Evolutionary conservation across 768 basidiomycete species (phyloP).

Genomic region (Roridomyces roridus): DNA sequence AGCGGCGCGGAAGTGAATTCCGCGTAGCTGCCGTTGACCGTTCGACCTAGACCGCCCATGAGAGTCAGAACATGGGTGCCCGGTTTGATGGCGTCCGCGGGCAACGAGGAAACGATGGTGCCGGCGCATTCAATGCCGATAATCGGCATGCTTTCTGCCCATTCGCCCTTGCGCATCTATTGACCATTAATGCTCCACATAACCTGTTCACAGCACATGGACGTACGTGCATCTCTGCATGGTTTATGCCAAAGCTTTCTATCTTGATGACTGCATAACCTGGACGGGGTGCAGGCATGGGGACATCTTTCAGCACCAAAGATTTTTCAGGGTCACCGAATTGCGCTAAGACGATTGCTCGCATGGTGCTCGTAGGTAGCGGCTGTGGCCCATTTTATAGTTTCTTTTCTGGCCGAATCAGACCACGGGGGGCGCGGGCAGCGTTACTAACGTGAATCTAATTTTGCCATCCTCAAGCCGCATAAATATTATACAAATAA

Average conservation of each 20-base stretch:
- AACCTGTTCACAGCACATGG: too few species aligned
- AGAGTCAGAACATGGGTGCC: conserved; percentile 25
- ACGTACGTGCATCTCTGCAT: conserved; percentile 32
- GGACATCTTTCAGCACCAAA: conserved; percentile 6
- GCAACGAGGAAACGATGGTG: conserved; percentile 14
- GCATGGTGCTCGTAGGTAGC: conserved; percentile 22
- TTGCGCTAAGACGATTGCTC: conserved; percentile 26
- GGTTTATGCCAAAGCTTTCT: conserved; percentile 29
- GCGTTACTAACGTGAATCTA: too few species aligned
- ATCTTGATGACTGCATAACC: conserved; percentile 27
- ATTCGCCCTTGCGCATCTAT: conserved; percentile 32
- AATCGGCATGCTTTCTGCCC: conserved; percentile 30
- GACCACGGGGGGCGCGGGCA: too few species aligned
- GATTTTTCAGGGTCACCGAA: conserved; percentile 25
- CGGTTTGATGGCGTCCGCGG: conserved; percentile 9
- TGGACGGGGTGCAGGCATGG: conserved; percentile 15
- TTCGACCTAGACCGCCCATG: conserved; percentile 31
- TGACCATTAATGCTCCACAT: too few species aligned
- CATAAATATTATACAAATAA: conserved; percentile 12
- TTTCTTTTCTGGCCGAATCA: too few species aligned
- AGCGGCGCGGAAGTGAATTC: conserved; percentile 24
- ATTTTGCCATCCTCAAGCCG: too few species aligned
- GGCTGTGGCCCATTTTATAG: too few species aligned
- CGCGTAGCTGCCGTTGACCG: conserved; percentile 24
- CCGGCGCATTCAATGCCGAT: conserved; percentile 32